Percentiles rank a stretch among this genome's conserved stretches.
Conservation (phyloP, 1,284 basidiomycete species). For the Malassezia obtusa region DNA sequence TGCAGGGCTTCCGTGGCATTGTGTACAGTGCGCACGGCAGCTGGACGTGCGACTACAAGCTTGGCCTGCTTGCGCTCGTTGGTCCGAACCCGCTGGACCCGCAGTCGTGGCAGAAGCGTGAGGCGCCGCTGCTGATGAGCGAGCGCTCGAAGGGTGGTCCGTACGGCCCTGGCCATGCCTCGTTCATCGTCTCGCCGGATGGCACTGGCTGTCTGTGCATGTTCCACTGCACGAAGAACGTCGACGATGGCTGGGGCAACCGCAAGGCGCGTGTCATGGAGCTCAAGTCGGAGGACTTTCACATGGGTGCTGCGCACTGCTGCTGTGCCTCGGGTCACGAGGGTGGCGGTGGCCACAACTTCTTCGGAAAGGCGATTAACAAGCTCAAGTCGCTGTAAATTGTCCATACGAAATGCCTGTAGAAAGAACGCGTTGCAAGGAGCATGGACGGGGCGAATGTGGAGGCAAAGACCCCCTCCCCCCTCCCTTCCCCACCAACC, state of each 20-base stretch:
- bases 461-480: too few relatives aligned
- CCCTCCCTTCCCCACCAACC: slow-evolving; percentile 42
- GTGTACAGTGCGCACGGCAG: slow-evolving; percentile 21
- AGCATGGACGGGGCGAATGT: background rate
- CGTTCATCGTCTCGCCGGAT: slow-evolving; percentile 13
- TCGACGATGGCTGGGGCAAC: slow-evolving; percentile 17
- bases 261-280: slow-evolving; percentile 16
- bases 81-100: slow-evolving; percentile 15
- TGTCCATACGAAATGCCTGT: background rate
- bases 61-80: slow-evolving; percentile 11
- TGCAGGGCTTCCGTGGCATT: slow-evolving; percentile 11
- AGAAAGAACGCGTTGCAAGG: background rate
- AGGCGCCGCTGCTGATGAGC: slow-evolving; percentile 12
- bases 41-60: slow-evolving; percentile 21
- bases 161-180: slow-evolving; percentile 17
- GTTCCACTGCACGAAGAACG: slow-evolving; percentile 14
- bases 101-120: slow-evolving; percentile 13
- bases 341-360: background rate
- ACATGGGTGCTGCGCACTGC: background rate
- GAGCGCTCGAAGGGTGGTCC: slow-evolving; percentile 8
- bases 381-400: slow-evolving; percentile 5
- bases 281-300: slow-evolving; percentile 6
- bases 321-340: slow-evolving; percentile 12
- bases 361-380: slow-evolving; percentile 10
- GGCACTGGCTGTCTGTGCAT: slow-evolving; percentile 2